Percentiles rank a stretch among this genome's conserved stretches.
phyloP scores from a whole-genome alignment of 202 grass and related monocot species.

The Tripidium arundinaceum region DNA sequence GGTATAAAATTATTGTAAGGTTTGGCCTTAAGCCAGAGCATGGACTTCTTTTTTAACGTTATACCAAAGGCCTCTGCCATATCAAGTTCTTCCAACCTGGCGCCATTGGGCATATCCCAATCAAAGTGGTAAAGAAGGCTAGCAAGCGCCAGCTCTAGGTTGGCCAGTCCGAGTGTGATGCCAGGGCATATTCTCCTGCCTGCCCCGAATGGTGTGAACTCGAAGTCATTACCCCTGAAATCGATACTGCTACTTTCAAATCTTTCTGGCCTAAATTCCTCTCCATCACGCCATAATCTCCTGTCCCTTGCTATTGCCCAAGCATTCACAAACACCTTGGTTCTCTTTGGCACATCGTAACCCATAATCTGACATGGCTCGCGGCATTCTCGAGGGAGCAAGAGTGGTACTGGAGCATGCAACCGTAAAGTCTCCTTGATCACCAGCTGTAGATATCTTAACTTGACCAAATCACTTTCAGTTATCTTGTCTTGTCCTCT shows the following conservation, averaged over 20 bases:
- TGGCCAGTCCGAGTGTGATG: not conserved
- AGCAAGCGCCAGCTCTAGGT: not conserved
- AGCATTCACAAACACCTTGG: not conserved
- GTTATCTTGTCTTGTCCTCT: not conserved
- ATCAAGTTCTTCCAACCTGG: not conserved
- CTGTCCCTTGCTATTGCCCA: not conserved
- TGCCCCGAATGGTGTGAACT: not conserved
- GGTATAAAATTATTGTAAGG: not conserved
- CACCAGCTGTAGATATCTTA: not conserved
- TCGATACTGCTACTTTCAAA: not conserved
- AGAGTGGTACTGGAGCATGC: not conserved
- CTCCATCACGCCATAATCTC: not conserved
- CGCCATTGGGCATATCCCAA: not conserved
- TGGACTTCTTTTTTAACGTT: not conserved
- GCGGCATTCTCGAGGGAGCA: not conserved
- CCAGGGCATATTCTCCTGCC: no score
- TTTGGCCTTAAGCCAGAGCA: not conserved
- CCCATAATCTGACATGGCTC: not conserved
- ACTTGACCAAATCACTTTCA: not conserved
- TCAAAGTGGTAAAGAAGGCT: not conserved
- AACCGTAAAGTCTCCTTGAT: not conserved
- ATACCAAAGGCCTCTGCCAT: constrained; percentile 17
- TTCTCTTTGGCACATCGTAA: not conserved
- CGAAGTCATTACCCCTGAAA: not conserved
- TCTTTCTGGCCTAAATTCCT: not conserved